Evolutionary conservation across 2,329 filamentous ascomycete species (phyloP).

Genomic region (Aphanocladium album): DNA sequence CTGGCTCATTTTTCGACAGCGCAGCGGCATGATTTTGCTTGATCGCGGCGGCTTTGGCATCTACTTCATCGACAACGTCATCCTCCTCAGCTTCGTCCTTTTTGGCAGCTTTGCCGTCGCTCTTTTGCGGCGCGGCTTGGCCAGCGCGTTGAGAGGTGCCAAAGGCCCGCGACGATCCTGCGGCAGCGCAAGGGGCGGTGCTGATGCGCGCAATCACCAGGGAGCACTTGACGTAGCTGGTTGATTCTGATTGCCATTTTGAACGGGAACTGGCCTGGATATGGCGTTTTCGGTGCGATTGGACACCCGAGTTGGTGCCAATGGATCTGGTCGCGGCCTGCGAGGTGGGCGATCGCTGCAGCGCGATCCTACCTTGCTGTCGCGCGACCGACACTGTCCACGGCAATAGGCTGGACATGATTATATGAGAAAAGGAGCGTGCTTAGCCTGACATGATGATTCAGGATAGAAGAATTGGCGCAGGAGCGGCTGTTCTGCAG

Average conservation of each 20-base stretch:
- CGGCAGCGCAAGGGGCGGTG: not conserved
- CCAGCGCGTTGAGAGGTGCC: not conserved
- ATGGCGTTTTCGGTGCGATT: not conserved
- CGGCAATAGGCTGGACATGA: slow-evolving; percentile 2
- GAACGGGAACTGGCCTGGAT: not conserved
- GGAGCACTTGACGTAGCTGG: not conserved
- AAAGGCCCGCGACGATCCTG: not conserved
- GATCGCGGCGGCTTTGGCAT: slow-evolving; percentile 46
- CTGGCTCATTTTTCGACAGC: slow-evolving; percentile 74
- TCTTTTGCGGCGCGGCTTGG: too few species aligned
- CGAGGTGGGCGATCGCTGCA: not conserved
- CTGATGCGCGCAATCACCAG: not conserved
- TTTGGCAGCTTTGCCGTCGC: too few species aligned
- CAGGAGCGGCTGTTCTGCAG: not conserved
- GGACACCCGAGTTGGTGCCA: not conserved
- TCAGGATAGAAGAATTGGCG: not conserved
- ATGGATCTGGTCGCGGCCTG: not conserved
- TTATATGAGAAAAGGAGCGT: not conserved
- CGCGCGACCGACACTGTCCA: slow-evolving; percentile 11
- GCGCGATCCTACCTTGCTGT: not conserved
- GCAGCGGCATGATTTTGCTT: slow-evolving; percentile 85
- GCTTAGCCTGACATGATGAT: not conserved
- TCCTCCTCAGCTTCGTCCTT: slow-evolving; percentile 66
- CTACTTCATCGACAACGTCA: slow-evolving; percentile 40
- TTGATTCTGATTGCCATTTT: not conserved